phyloP scores from a whole-genome alignment of 1,284 basidiomycete genomes.

The Coniophora puteana region DNA sequence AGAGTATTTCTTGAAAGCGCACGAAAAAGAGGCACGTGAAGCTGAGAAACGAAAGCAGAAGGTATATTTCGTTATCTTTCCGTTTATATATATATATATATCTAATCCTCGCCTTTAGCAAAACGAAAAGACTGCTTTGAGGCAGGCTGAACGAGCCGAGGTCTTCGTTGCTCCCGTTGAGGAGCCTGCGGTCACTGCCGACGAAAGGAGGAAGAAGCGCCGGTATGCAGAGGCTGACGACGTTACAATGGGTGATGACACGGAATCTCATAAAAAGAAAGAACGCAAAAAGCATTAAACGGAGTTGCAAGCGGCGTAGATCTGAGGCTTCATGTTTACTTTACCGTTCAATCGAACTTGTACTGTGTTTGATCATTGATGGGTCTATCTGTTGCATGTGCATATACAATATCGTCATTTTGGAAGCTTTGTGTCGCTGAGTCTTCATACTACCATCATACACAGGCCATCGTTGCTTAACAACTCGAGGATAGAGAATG shows the following conservation, averaged over 20 bases:
- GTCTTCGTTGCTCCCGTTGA: constrained; percentile 83
- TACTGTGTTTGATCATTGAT: not conserved
- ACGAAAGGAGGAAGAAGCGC: constrained; percentile 72
- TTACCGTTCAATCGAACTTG: not conserved
- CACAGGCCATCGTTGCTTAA: too few species aligned
- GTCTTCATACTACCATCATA: too few species aligned
- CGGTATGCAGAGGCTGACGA: constrained; percentile 28
- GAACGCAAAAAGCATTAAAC: constrained; percentile 6
- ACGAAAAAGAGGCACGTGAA: constrained; percentile 72
- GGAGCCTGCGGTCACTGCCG: constrained; percentile 63
- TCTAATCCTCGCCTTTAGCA: constrained; percentile 47
- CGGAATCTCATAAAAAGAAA: constrained; percentile 32
- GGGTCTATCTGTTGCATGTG: too few species aligned
- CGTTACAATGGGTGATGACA: constrained; percentile 8
- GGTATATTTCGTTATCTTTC: constrained; percentile 34
- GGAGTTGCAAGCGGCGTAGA: not conserved
- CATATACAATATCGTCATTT: too few species aligned
- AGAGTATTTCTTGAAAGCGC: constrained; percentile 95
- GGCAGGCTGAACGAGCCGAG: constrained; percentile 75
- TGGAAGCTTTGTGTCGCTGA: too few species aligned
- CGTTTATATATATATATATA: constrained; percentile 1
- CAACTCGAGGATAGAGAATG: too few species aligned
- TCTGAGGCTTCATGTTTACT: not conserved
- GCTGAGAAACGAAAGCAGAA: constrained; percentile 65
- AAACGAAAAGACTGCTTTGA: constrained; percentile 65